phyloP scores from a whole-genome alignment of 768 basidiomycete species.

The Cyathus striatus region DNA sequence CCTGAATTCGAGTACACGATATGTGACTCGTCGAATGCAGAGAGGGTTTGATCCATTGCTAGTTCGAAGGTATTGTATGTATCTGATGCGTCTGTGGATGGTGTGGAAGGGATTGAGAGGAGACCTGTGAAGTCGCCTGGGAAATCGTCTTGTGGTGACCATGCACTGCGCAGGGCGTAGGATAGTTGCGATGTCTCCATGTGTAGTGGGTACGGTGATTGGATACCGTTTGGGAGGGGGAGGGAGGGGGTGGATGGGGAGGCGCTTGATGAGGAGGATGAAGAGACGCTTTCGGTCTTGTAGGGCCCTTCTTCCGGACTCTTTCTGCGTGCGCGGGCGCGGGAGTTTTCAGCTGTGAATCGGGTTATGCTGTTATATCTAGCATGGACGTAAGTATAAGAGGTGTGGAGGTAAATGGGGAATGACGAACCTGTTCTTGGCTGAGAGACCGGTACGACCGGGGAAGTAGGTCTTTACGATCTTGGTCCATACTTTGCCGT shows the following conservation, averaged over 20 bases:
- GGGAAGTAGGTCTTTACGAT: conserved; percentile 60
- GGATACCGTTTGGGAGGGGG: conserved; percentile 15
- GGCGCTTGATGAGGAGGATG: conserved; percentile 37
- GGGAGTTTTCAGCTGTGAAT: conserved; percentile 35
- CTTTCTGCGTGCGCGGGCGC: conserved; percentile 26
- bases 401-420: conserved; percentile 1
- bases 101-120: conserved; percentile 17
- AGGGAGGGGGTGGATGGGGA: conserved; percentile 32
- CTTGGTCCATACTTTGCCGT: conserved; percentile 59
- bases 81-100: conserved; percentile 17
- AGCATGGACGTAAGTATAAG: conserved; percentile 5
- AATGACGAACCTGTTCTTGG: conserved; percentile 47
- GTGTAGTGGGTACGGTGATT: conserved; percentile 12
- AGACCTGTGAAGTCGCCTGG: no score
- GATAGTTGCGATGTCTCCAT: conserved; percentile 15
- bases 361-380: conserved; percentile 52
- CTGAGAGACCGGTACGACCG: conserved; percentile 52
- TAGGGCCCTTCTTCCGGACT: conserved; percentile 28
- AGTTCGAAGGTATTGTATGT: conserved; percentile 27
- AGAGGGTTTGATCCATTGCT: conserved; percentile 23
- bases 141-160: no score
- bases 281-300: conserved; percentile 33
- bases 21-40: conserved; percentile 25
- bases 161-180: conserved; percentile 19
- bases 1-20: conserved; percentile 12